Base-by-base conservation (phyloP, 208 protist genomes). In the Vickermania spadyakhi region DNA sequence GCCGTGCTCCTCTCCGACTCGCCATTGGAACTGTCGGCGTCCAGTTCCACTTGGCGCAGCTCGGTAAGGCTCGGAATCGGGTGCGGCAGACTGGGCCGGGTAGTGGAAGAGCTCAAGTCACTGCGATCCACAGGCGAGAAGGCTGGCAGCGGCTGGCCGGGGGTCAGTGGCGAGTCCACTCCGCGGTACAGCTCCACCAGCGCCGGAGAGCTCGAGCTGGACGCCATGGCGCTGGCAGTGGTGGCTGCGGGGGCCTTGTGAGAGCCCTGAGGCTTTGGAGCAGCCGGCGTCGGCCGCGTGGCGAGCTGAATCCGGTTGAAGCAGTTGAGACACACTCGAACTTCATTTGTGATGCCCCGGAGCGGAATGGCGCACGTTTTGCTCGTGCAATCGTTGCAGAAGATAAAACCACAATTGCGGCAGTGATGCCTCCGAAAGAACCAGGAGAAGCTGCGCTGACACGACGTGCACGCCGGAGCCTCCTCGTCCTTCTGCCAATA, bases 341-440 rank as follows among this genome's bases (percentile, higher is more conserved):
- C 81, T 1, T 76, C 69, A 0, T 59, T 60, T 18, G 65, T 60
- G 21, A 86, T 70, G 56, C 74, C 68, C 42, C 81, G 71, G 65
- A 69, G 71, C 18, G 79, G 73, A 56, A 91, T 78, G 2, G 60
- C 52, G 29, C 70, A 76, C n/a, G 58, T 68, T 55, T 73, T 77
- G 22, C 59, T 72, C 13, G 81, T 89, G 68, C 94, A 98, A 31
- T 86, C 79, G 1, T 63, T 67, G 64, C 94, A 98, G 60, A 96
- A 96, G 41, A 98, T 78, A 60, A 86, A 89, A 25, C 94, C 94
- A 68, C 94, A 98, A 60, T 93, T 89, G 25, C 94, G 77, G 68
- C 94, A 98, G 72, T 98, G 94, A 67, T 98, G 94, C 2, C 87
- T 81, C 18, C 94, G 80, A 11, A 77, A 70, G 18, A 76, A 81